Evolutionary conservation across 257 asterid species (phyloP).

Genomic region (Coffea eugenioides): DNA sequence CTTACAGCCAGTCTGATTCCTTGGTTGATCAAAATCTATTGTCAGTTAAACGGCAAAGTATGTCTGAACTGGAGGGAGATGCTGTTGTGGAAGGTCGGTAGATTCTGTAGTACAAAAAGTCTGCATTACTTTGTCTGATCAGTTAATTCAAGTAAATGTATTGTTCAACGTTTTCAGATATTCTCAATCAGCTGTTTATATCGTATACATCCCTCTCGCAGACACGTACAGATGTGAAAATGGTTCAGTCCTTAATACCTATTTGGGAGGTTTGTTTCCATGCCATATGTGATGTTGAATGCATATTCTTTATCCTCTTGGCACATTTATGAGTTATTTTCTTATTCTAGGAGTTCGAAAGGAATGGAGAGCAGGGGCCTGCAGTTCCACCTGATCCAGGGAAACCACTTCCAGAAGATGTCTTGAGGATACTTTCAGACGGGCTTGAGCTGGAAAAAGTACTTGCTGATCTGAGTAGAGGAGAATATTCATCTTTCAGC

Average conservation of each 20-base stretch:
- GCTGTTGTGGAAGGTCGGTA: slow-evolving; percentile 74
- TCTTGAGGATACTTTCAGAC: slow-evolving; percentile 59
- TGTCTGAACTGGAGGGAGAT: slow-evolving; percentile 90
- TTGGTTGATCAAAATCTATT: slow-evolving; percentile 39
- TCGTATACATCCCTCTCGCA: slow-evolving; percentile 71
- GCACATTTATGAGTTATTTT: slow-evolving; percentile 5
- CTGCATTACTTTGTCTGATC: slow-evolving; percentile 15
- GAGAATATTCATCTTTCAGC: slow-evolving; percentile 35
- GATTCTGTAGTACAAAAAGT: slow-evolving; percentile 19
- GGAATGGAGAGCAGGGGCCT: slow-evolving; percentile 56
- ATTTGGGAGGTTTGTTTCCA: slow-evolving; percentile 86
- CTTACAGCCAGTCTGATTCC: slow-evolving; percentile 43
- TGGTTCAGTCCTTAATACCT: slow-evolving; percentile 92
- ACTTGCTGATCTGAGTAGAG: slow-evolving; percentile 40
- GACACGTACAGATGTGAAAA: slow-evolving; percentile 57
- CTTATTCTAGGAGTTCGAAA: slow-evolving; percentile 61
- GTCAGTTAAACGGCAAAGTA: slow-evolving; percentile 64
- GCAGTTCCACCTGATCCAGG: slow-evolving; percentile 48
- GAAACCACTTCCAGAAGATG: slow-evolving; percentile 72
- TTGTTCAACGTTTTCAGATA: slow-evolving; percentile 48
- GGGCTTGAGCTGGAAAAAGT: slow-evolving; percentile 50
- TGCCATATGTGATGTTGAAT: slow-evolving; percentile 10
- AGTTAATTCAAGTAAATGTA: slow-evolving; percentile 15
- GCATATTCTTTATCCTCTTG: not conserved
- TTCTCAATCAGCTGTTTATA: slow-evolving; percentile 64